Percentiles rank a stretch among this genome's conserved stretches.
phyloP scores from a whole-genome alignment of 106 monocot genomes.

The Dioscorea alata region DNA sequence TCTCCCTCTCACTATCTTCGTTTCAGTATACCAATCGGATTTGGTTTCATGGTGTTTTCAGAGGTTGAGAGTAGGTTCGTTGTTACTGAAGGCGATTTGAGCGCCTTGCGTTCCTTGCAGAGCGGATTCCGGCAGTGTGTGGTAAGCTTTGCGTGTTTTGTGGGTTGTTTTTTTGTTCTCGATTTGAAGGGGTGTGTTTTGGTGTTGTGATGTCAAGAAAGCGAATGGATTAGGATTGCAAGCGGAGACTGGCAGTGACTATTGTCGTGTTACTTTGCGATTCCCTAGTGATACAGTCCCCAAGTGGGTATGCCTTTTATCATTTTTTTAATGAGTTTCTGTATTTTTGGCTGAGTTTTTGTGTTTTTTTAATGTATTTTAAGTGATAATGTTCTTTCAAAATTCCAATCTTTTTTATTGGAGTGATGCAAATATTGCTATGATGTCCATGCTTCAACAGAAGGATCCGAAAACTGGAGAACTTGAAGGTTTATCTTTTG shows the following conservation, averaged over 20 bases:
- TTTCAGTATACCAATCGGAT: background rate
- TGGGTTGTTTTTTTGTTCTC: background rate
- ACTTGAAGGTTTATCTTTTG: conserved; percentile 85
- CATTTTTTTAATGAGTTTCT: too few species aligned
- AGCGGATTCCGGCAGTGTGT: conserved; percentile 64
- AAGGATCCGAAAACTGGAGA: conserved; percentile 88
- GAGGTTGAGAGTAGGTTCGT: conserved; percentile 21
- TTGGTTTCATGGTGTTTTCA: background rate
- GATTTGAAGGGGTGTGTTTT: background rate
- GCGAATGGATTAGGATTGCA: conserved; percentile 87
- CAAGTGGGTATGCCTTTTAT: conserved; percentile 63
- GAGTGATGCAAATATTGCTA: too few species aligned
- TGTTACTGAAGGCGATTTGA: conserved; percentile 40
- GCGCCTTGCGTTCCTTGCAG: conserved; percentile 38
- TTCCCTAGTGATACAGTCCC: conserved; percentile 70
- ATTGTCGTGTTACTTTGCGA: conserved; percentile 63
- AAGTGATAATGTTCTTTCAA: too few species aligned
- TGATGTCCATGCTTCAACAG: conserved; percentile 17
- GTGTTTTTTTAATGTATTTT: too few species aligned
- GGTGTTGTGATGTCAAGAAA: conserved; percentile 37
- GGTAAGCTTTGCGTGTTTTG: conserved; percentile 32
- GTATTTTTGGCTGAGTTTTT: too few species aligned
- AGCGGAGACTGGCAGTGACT: conserved; percentile 47
- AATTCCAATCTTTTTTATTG: too few species aligned
- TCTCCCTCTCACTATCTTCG: background rate